Base-by-base conservation (phyloP, 1,284 basidiomycete genomes). In the Gymnopus androsaceus region DNA sequence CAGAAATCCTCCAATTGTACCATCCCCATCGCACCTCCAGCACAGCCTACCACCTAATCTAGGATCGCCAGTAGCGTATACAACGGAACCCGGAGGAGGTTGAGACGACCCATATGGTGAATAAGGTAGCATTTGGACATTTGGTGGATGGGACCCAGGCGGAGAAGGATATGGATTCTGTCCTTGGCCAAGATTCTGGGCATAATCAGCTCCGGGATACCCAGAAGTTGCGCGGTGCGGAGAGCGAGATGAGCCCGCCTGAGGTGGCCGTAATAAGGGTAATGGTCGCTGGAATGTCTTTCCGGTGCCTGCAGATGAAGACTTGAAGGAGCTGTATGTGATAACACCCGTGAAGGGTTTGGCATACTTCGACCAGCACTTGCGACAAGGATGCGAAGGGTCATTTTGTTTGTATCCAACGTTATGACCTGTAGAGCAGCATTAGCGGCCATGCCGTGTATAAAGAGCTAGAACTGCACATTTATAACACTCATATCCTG, bases 341-440 rank as follows among this genome's bases (percentile, higher is more conserved):
- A 90, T 69, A 2, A 85, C 78, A 3, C 85, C 85, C 0, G 73
- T 65, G 67, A 83, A 91, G 0, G 77, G 74, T 61, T 80, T 81
- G 1, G 76, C 74, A 66, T 87, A 85, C 59, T 82, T 83, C 1
- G 76, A 70, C 89, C 88, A 91, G 68, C 89, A 91, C 54, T 79
- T 82, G 49, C 75, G 73, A 64, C 89, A 91, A 6, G 88, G 85
- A 57, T 83, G 73, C 0, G 75, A 69, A 0, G 88, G 87, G 65
- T 90, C 86, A 41, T 74, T 75, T 55, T 81, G 74, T 69, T 87
- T 88, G 70, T 85, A 91, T 2, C 89, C 89, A 0, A 80, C 83
- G 65, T 90, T 90, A 37, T 75, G 73, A 65, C 88, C 88, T 91
- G 54, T 19, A 31, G 23, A 9, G 8, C 21, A 54, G 37, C 15